Evolutionary conservation across 108 stramenopile species (phyloP).

Genomic region (Chaetoceros muelleri): DNA sequence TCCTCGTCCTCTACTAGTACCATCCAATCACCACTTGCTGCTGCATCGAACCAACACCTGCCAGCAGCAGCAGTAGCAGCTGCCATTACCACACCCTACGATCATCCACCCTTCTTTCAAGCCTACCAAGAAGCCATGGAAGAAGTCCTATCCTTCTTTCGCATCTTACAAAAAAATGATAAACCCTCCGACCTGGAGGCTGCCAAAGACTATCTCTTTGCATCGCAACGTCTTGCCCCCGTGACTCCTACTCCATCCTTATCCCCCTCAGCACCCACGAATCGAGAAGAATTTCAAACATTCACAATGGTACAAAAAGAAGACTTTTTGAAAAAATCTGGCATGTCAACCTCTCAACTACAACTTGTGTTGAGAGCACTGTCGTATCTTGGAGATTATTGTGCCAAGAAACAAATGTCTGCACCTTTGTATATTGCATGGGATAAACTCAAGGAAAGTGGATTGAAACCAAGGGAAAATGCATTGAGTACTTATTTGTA

Average conservation of each 20-base stretch:
- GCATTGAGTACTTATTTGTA: constrained; percentile 44
- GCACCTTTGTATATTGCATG: constrained; percentile 29
- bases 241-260: no score
- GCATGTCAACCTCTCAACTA: not conserved
- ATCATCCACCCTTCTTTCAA: not conserved
- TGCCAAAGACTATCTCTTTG: not conserved
- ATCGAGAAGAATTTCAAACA: no score
- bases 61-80: no score
- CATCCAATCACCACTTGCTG: no score
- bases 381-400: constrained; percentile 30
- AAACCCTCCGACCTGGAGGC: not conserved
- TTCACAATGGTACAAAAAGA: no score
- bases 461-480: constrained; percentile 25
- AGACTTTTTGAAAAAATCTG: constrained; percentile 11
- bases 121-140: not conserved
- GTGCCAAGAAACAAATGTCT: constrained; percentile 23
- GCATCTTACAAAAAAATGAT: not conserved
- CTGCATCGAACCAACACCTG: no score
- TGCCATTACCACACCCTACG: no score
- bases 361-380: constrained; percentile 14
- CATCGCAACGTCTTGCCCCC: not conserved
- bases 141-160: not conserved
- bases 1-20: no score
- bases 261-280: no score
- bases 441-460: constrained; percentile 39